Conservation (phyloP, 495 filamentous ascomycete genomes). For the Apiosordaria backusii region DNA sequence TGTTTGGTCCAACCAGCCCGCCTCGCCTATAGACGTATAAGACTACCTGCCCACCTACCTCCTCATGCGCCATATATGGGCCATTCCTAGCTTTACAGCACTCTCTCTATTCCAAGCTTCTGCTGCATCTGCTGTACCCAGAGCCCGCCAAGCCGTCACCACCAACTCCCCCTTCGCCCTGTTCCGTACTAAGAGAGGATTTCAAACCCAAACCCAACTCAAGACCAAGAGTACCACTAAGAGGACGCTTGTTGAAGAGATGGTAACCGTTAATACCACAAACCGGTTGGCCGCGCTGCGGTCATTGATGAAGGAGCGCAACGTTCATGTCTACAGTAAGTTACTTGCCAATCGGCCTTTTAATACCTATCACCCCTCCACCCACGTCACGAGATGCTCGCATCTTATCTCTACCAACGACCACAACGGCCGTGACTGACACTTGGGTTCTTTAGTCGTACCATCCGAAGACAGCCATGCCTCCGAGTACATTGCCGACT, state of each 20-base stretch:
- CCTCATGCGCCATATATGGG: conserved; percentile 31
- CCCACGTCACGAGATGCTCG: not conserved
- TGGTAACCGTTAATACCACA: conserved; percentile 82
- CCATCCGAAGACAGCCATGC: conserved; percentile 97
- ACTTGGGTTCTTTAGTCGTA: conserved; percentile 58
- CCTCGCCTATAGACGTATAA: not conserved
- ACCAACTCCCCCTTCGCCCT: conserved; percentile 10
- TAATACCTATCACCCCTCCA: no score
- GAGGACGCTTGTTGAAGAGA: conserved; percentile 48
- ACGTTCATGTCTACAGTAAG: conserved; percentile 91
- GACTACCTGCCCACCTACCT: not conserved
- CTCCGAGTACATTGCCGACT: conserved; percentile 95
- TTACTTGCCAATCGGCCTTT: not conserved
- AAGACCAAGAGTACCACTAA: not conserved
- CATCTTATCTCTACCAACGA: not conserved
- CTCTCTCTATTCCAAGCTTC: conserved; percentile 15
- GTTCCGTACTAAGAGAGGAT: conserved; percentile 14
- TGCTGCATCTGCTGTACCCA: conserved; percentile 10
- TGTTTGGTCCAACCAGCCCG: not conserved
- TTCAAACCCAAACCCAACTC: conserved; percentile 4
- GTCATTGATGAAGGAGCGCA: conserved; percentile 80
- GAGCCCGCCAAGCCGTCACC: conserved; percentile 9
- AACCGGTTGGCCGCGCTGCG: conserved; percentile 72
- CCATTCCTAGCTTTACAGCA: conserved; percentile 17
- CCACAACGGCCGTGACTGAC: conserved; percentile 13